Base-by-base conservation (phyloP, 1,284 basidiomycete species). In the Omphalotus olearius region DNA sequence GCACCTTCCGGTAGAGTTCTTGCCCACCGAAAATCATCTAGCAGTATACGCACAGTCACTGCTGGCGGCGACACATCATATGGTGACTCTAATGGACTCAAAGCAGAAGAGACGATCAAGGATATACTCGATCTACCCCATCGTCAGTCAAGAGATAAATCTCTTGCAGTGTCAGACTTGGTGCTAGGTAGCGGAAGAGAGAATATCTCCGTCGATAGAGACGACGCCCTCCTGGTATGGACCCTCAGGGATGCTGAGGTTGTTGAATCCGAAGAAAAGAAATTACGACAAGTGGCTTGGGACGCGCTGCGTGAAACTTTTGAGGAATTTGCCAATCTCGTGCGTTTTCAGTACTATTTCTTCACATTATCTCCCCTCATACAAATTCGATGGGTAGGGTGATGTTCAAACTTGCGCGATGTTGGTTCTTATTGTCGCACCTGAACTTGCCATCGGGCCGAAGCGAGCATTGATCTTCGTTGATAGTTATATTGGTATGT, bases 401-500 rank as follows among this genome's bases (percentile, higher is more conserved):
- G 82, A 91, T 58, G 69, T 89, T 0, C 88, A 90, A 60, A 85
- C 82, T 73, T 89, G 88, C 64, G 80, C 85, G 2, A 78, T 86
- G 73, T 61, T 91, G 16, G 71, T 79, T 2, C 62, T 85, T 1
- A 68, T 89, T 18, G 84, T 80, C 9, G 68, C 74, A 0, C 57
- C 70, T 40, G 84, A 89, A 60, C 67, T 91, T 26, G 59, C 62
- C 17, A 64, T 89, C 9, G 62, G 67, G 4, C 63, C 65, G 26
- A 62, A 61, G 46, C 70, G 80, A 40, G 66, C 69, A n/a, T 60
- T 71, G 23, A 72, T 75, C 39, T 84, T 88, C 53, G 61, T 88
- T 13, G 85, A 88, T 53, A 70, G 82, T 1, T 91, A 91, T 60
- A 73, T 88, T 25, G 88, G 88, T 89, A 53, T 13, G 69, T 59